These are phyloP conservation scores for Chondrus crispus DNA, from an alignment of 23 red algal genomes.

Conservation along the genomic window DNA sequence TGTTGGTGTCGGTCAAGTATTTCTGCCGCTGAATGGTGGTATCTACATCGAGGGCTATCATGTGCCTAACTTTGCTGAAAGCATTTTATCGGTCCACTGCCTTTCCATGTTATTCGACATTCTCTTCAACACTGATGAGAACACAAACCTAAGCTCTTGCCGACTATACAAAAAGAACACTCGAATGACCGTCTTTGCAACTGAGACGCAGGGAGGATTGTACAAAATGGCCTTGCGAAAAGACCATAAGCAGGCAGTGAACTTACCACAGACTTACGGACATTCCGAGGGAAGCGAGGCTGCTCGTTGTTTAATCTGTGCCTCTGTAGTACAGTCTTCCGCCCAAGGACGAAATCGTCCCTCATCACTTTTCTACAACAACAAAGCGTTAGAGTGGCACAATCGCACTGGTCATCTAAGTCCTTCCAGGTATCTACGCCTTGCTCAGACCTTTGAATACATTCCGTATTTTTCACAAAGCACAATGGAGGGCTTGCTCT, in stretches of 20 bases:
- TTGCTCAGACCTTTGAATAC: neutral
- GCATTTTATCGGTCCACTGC: neutral
- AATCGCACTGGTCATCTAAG: neutral
- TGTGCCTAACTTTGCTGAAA: neutral
- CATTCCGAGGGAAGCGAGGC: neutral
- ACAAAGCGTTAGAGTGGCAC: neutral
- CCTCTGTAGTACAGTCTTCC: neutral
- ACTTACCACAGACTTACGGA: neutral
- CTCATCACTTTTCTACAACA: neutral
- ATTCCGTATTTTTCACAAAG: neutral
- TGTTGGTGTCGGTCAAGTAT: neutral
- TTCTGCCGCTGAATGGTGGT: neutral
- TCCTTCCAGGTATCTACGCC: neutral
- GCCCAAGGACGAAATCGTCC: neutral
- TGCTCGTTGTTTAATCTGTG: neutral
- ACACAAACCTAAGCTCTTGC: neutral
- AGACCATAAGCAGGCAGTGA: neutral
- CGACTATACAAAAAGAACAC: neutral
- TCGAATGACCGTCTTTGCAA: neutral
- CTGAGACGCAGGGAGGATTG: neutral
- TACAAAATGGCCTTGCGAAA: neutral
- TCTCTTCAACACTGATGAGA: neutral
- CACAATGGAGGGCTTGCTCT: neutral
- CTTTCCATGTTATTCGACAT: neutral
- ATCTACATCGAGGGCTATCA: neutral